Base-by-base conservation (phyloP, 1,284 basidiomycete species). In the Retiboletus fuscus region DNA sequence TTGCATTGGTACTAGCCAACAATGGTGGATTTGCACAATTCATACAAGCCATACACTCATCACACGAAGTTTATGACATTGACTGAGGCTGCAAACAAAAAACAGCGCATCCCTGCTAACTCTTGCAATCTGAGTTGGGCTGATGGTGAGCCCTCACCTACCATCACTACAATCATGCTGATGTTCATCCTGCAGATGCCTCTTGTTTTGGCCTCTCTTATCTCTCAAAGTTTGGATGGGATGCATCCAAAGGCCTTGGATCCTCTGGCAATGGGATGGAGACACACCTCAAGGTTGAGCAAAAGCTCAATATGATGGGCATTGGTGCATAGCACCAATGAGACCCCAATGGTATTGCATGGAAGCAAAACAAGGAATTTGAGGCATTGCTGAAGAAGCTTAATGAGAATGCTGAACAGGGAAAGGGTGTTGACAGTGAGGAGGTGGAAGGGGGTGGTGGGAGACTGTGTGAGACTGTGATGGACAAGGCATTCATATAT, bases 291-390 rank as follows among this genome's bases (percentile, higher is more conserved):
- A 91, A 91, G 79, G 93, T 93, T 30, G 84, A 87, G 13, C 93
- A 94, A 74, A 95, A 95, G 79, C 87, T 95, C 46, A 92, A 95
- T 81, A 89, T 94, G 89, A 85, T 95, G 69, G 93, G 93, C 18
- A 94, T 95, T 73, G 94, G 93, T 16, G 92, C 91, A 43, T 88
- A 88, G 66, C 90, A 92, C 73, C 86, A 85, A 75, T 86, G 84
- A 71, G 90, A 90, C 76, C 87, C 89, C 7, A 87, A 92, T 74
- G 92, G 91, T 12, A 88, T 92, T 70, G 92, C 93, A n/a, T n/a
- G n/a, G n/a, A n/a, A n/a, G n/a, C n/a, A n/a, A n/a, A n/a, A n/a
- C n/a, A n/a, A n/a, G n/a, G 93, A 95, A 70, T 95, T 93, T 76
- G 94, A 95, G 79, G 88, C 85, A 68, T 75, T 93, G 62, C 77